phyloP scores from a whole-genome alignment of 176 grass and related monocot genomes.

The Guadua angustifolia region DNA sequence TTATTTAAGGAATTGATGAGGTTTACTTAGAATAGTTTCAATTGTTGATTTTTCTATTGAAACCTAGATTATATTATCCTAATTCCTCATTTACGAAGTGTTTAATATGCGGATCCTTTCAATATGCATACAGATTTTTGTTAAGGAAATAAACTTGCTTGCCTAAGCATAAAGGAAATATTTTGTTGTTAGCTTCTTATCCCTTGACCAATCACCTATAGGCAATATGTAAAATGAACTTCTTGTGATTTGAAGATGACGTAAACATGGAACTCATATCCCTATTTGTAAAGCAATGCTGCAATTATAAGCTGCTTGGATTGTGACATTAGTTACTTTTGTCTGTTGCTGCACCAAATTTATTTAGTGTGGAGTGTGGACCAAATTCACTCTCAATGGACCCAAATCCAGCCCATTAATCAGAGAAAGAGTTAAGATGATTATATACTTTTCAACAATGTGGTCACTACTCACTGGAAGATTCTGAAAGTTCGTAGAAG shows the following conservation, averaged over 20 bases:
- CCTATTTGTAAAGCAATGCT: conserved; percentile 37
- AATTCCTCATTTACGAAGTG: no score
- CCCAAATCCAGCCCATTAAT: conserved; percentile 26
- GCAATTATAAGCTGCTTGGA: conserved; percentile 33
- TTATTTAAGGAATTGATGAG: no score
- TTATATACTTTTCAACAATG: conserved; percentile 9
- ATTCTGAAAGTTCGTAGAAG: conserved; percentile 13
- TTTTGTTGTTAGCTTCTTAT: not conserved
- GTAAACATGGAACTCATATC: conserved; percentile 4
- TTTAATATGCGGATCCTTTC: no score
- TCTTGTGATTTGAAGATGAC: not conserved
- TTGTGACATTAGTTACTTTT: conserved; percentile 26
- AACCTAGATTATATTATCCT: no score
- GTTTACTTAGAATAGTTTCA: no score
- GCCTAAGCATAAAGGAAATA: conserved; percentile 10
- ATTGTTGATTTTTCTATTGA: no score
- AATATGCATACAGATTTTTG: not conserved
- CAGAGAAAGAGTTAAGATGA: not conserved
- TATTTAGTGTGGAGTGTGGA: conserved; percentile 12
- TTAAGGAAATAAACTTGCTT: conserved; percentile 5
- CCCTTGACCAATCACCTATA: not conserved
- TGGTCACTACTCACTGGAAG: not conserved
- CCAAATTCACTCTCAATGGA: conserved; percentile 8
- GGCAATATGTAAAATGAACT: not conserved
- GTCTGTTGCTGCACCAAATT: conserved; percentile 14